Evolutionary conservation across 257 asterid species (phyloP), one percentile per base, ranked within the genome.

Genomic region (Solanum sitiens): DNA sequence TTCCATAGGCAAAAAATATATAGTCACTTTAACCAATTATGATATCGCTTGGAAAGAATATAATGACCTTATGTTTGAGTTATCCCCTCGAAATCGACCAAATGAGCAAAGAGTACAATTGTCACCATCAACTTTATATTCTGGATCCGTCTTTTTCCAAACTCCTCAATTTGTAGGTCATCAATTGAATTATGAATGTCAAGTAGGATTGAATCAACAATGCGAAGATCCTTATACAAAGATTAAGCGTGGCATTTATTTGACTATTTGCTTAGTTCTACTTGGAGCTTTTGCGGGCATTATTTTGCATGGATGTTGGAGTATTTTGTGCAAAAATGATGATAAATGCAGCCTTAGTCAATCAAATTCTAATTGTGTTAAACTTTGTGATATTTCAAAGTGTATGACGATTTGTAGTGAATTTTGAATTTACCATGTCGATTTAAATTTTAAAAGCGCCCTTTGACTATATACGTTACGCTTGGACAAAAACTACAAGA

Each of bases 271-370:
- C 85, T 83, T 90, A 88, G 47, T 12, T 83, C 63, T 90, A 68
- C 84, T 88, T 14, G 5, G 87, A 8, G 84, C 68, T 4, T 90
- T 90, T 79, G 50, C 87, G 53, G 90, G 37, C 13, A 87, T 87
- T 3, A 88, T 84, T 14, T 32, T 90, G 4, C 35, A 72, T 15
- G 92, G 92, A 12, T 82, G 90, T 3, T 88, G 90, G 92, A 30
- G 68, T 4, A 63, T 90, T 27, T 14, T 63, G 67, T 90, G 90
- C 88, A 90, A 39, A 72, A 88, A 84, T 63, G 89, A 86, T 88
- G 68, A 27, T 30, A 70, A 50, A 35, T 44, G 33, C 73, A 67
- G 72, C 65, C 42, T 14, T 12, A 71, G 13, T 65, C 20, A 59
- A 30, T 70, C n/a, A 32, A 13, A 21, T 70, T 70, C 76, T 20